A percentile compares a stretch with the other conserved stretches of the same genome.
Evolutionary conservation across 805 yeast species (phyloP).

Genomic region (Candida insectalens): DNA sequence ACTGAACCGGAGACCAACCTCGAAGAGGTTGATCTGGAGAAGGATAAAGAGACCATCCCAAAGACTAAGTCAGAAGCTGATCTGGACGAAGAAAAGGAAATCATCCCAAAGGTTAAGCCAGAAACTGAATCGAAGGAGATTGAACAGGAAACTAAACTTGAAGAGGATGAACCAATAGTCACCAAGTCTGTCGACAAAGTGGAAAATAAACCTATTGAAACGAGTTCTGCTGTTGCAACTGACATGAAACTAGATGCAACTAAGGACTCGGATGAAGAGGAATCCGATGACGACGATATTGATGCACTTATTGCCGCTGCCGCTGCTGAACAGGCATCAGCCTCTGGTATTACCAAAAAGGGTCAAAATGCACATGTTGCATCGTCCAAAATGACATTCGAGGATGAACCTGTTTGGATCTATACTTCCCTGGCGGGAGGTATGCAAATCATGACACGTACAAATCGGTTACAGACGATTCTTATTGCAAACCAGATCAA

Average conservation of each 20-base stretch:
- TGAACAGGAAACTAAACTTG: conserved; percentile 3
- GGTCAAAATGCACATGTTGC: conserved; percentile 24
- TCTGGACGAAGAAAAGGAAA: background rate
- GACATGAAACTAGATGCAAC: background rate
- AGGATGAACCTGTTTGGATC: conserved; percentile 57
- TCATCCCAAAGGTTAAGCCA: background rate
- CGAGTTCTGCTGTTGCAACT: background rate
- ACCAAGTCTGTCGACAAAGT: background rate
- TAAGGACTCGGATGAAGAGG: conserved; percentile 3
- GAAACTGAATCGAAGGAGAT: conserved; percentile 4
- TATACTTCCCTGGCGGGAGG: conserved; percentile 88
- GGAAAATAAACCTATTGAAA: background rate
- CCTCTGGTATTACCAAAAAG: conserved; percentile 3
- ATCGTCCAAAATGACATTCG: conserved; percentile 26
- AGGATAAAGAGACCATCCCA: conserved; percentile 1
- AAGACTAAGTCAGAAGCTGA: background rate
- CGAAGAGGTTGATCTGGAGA: conserved; percentile 2
- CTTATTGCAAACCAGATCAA: conserved; percentile 63
- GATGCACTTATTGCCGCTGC: conserved; percentile 21
- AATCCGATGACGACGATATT: conserved; percentile 12
- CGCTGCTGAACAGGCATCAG: conserved; percentile 12
- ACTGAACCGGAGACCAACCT: conserved; percentile 4
- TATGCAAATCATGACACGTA: conserved; percentile 65
- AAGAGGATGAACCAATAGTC: conserved; percentile 2
- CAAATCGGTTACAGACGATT: conserved; percentile 67